These are phyloP conservation scores for Penicillium angulare DNA, from an alignment of 495 filamentous ascomycete genomes.

Conservation along the genomic window DNA sequence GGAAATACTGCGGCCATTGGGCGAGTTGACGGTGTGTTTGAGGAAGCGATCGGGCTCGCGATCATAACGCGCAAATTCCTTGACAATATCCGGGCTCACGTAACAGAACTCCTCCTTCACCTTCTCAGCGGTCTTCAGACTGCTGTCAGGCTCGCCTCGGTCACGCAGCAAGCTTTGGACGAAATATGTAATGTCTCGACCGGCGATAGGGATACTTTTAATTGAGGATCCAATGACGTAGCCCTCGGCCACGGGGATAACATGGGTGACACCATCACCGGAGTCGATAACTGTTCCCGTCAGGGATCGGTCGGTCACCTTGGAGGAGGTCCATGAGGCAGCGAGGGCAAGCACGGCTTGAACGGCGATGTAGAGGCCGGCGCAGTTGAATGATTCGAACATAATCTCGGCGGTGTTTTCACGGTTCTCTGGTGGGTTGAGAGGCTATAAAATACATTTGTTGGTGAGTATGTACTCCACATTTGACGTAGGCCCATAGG, in stretches of 20 bases:
- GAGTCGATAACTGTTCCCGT: conserved; percentile 98
- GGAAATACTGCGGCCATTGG: conserved; percentile 77
- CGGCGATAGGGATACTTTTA: conserved; percentile 97
- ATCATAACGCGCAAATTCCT: conserved; percentile 93
- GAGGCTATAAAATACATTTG: conserved; percentile 56
- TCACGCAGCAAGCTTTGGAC: conserved; percentile 94
- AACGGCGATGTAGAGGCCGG: conserved; percentile 97
- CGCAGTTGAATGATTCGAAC: conserved; percentile 99
- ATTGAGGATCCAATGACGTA: conserved; percentile 99
- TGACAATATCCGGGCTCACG: conserved; percentile 96
- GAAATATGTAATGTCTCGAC: conserved; percentile 97
- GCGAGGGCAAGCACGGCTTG: conserved; percentile 96
- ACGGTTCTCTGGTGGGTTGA: conserved; percentile 97
- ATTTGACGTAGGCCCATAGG: conserved; percentile 1
- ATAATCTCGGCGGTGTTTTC: conserved; percentile 99
- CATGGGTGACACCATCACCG: conserved; percentile 96
- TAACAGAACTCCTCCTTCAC: conserved; percentile 99
- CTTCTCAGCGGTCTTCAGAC: conserved; percentile 92
- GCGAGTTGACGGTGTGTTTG: conserved; percentile 81
- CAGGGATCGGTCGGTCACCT: conserved; percentile 94
- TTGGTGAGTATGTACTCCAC: conserved; percentile 17
- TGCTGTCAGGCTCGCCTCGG: conserved; percentile 93
- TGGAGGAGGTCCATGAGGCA: conserved; percentile 96
- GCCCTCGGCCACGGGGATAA: conserved; percentile 97
- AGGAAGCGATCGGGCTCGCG: conserved; percentile 84